Evolutionary conservation across 805 yeast genomes (phyloP).

Genomic region (Lachancea waltii): DNA sequence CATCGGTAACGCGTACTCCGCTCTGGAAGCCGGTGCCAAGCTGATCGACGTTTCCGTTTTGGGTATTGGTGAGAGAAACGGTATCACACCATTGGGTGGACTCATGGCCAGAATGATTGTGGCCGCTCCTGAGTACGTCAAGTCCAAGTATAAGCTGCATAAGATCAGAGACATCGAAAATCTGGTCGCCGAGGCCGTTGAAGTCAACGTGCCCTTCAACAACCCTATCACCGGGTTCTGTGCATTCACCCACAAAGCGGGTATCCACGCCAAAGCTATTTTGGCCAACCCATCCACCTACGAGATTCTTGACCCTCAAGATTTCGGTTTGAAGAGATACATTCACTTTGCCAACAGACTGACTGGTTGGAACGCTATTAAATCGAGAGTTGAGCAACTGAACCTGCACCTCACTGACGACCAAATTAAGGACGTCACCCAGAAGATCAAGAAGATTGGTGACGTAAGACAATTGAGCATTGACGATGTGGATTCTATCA

Average conservation of each 20-base stretch:
- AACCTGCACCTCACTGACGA: constrained; percentile 84
- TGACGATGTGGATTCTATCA: constrained; percentile 95
- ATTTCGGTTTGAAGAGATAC: constrained; percentile 92
- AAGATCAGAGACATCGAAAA: constrained; percentile 93
- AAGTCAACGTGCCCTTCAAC: constrained; percentile 94
- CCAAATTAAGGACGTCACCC: constrained; percentile 92
- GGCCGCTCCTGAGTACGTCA: constrained; percentile 92
- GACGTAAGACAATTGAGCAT: constrained; percentile 91
- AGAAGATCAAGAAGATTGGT: constrained; percentile 88
- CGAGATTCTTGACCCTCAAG: constrained; percentile 90
- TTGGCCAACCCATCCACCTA: constrained; percentile 97
- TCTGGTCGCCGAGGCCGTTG: constrained; percentile 94
- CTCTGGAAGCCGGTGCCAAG: constrained; percentile 94
- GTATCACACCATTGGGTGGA: constrained; percentile 96
- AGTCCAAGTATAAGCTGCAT: constrained; percentile 89
- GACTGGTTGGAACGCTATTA: constrained; percentile 99
- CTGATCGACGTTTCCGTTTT: constrained; percentile 93
- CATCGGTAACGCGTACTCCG: constrained; percentile 96
- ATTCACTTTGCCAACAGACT: constrained; percentile 96
- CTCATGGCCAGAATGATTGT: constrained; percentile 99
- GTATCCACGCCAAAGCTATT: constrained; percentile 98
- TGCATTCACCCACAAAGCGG: constrained; percentile 99
- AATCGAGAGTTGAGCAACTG: constrained; percentile 94
- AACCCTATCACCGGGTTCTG: constrained; percentile 99
- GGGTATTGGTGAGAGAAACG: constrained; percentile 98